Conservation (phyloP, 345 rosid species). For the Populus euphratica region DNA sequence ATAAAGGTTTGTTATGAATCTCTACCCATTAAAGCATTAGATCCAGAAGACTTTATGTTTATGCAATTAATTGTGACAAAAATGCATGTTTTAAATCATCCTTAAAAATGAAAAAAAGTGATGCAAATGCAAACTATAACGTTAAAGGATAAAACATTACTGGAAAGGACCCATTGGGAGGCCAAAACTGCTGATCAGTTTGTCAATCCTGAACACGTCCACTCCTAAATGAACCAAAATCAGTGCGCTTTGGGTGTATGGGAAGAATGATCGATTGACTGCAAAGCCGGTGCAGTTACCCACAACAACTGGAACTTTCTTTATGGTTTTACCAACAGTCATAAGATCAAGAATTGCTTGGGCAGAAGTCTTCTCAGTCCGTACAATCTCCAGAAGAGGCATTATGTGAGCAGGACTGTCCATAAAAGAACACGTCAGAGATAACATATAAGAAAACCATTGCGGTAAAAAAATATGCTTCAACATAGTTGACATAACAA, state of each 20-base stretch:
- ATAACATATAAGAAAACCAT: not conserved
- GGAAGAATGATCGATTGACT: constrained; percentile 87
- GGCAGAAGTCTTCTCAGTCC: constrained; percentile 73
- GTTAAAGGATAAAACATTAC: constrained; percentile 47
- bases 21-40: no score
- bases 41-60: no score
- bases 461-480: not conserved
- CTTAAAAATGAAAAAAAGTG: no score
- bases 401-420: constrained; percentile 93
- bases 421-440: constrained; percentile 21
- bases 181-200: constrained; percentile 72
- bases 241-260: constrained; percentile 70
- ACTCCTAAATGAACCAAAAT: constrained; percentile 73
- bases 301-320: constrained; percentile 93
- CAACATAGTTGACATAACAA: not conserved
- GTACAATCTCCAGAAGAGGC: constrained; percentile 94
- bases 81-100: no score
- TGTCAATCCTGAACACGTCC: constrained; percentile 87
- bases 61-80: no score
- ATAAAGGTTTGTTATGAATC: no score
- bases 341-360: constrained; percentile 91
- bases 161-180: constrained; percentile 91
- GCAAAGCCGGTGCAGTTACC: constrained; percentile 97
- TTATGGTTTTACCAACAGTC: constrained; percentile 74
- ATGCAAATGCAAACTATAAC: not conserved